Percentiles rank a stretch among this genome's conserved stretches.
Evolutionary conservation across 352 stramenopile species (phyloP).

Genomic region (Phytophthora cactorum): DNA sequence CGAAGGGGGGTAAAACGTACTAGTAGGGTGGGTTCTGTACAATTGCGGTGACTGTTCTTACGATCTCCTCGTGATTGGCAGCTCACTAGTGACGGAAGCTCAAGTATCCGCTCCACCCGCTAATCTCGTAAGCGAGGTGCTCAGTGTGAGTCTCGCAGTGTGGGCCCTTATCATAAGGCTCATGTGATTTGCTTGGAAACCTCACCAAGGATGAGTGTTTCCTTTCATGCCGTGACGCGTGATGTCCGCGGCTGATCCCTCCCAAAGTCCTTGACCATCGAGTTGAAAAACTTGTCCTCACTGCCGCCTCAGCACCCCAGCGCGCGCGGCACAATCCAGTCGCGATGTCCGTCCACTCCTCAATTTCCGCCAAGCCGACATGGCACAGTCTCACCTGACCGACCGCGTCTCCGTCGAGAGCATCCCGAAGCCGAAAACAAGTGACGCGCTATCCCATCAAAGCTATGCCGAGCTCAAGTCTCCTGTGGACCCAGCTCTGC

Average conservation of each 20-base stretch:
- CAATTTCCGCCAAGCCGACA: background rate
- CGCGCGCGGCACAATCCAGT: no score
- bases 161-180: background rate
- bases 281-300: background rate
- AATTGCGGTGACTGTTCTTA: conserved; percentile 1
- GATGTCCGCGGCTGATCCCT: conserved; percentile 3
- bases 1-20: no score
- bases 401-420: conserved; percentile 35
- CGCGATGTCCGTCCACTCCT: conserved; percentile 5
- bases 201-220: conserved; percentile 16
- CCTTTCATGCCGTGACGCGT: background rate
- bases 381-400: conserved; percentile 21
- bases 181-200: conserved; percentile 14
- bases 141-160: background rate
- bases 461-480: conserved; percentile 37
- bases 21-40: no score
- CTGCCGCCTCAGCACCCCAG: background rate
- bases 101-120: background rate
- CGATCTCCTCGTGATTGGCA: conserved; percentile 20
- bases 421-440: conserved; percentile 13
- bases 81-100: conserved; percentile 7
- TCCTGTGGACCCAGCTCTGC: conserved; percentile 3
- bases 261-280: background rate
- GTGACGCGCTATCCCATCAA: conserved; percentile 18
- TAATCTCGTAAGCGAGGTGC: no score